Percentiles rank a stretch among this genome's conserved stretches.
Conservation (phyloP, 1,139 yeast genomes). For the Lodderomyces beijingensis region DNA sequence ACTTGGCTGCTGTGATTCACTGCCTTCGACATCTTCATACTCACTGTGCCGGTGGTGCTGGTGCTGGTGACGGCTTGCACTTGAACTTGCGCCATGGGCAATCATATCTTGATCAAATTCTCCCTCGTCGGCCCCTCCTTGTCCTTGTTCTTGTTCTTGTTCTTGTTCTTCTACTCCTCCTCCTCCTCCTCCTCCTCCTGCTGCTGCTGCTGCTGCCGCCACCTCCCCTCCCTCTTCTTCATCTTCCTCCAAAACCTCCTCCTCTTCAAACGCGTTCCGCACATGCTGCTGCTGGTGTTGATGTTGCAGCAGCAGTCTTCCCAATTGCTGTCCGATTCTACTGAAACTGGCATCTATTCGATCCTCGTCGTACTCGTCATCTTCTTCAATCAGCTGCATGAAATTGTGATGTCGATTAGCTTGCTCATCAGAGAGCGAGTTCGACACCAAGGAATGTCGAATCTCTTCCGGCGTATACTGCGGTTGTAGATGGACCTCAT, state of each 20-base stretch:
- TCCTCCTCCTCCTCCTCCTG: background rate
- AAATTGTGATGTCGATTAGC: conserved; percentile 7
- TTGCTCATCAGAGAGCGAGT: conserved; percentile 6
- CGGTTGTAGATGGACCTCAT: conserved; percentile 31
- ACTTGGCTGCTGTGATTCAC: conserved; percentile 22
- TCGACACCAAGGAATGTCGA: conserved; percentile 20
- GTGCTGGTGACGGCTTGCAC: background rate
- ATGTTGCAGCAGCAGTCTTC: background rate
- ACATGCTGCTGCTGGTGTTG: background rate
- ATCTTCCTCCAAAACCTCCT: background rate
- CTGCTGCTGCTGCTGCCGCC: background rate
- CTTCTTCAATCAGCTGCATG: conserved; percentile 11
- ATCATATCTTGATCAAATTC: conserved; percentile 5
- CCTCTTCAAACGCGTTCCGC: background rate
- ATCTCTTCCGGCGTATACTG: conserved; percentile 33
- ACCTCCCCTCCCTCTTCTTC: background rate
- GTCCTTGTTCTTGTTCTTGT: conserved; percentile 3
- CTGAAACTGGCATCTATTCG: conserved; percentile 3
- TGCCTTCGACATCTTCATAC: conserved; percentile 3
- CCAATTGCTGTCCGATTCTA: conserved; percentile 3
- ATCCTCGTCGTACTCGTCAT: conserved; percentile 13
- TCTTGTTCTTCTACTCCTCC: background rate
- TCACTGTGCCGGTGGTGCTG: background rate
- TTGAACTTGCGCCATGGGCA: conserved; percentile 4
- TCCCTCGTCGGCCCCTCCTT: conserved; percentile 2